Evolutionary conservation across 768 basidiomycete species (phyloP), one percentile per base, ranked within the genome.

Genomic region (Trametes meyenii): DNA sequence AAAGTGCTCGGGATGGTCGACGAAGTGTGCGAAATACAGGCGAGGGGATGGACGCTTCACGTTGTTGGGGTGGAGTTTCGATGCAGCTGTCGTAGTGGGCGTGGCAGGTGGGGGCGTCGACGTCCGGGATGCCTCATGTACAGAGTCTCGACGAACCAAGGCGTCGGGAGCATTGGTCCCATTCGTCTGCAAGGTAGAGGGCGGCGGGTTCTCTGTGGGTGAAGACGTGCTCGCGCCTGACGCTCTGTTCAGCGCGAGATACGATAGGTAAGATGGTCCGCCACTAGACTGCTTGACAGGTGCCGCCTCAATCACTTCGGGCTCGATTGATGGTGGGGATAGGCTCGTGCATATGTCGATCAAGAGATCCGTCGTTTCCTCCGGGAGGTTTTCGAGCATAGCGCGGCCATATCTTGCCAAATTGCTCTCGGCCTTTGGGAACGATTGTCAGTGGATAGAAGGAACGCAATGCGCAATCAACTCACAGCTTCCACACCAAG

Each of bases 11-110:
- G 89, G 85, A 67, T 96, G 92, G 69, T 96, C 92, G 39, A 97
- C 88, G 65, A 97, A 98, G 71, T 97, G 94, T 0, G 94, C 88
- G 69, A 98, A 98, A 73, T 94, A 98, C 35, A 90, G 78, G 4
- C 88, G 78, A 0, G 96, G 94, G 0, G 94, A 94, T 0, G 94
- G 89, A 0, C 82, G 77, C 69, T 85, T 84, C 8, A 78, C 70
- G 0, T 76, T 76, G 17, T 57, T 52, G 3, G 75, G 72, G 19
- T 70, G 61, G 60, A 72, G 56, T 33, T 59, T 62, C 13, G 58
- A 24, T 0, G 66, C 55, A 19, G 68, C 44, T 3, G 63, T 54
- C 16, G 68, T 59, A 0, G 63, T 62, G 1, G 67, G 67, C n/a
- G 71, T 54, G 16, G 58, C 46, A 12, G 50, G 76, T 42, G 66